Evolutionary conservation across 2,329 filamentous ascomycete species (phyloP).

Genomic region (Venturia aucupariae): DNA sequence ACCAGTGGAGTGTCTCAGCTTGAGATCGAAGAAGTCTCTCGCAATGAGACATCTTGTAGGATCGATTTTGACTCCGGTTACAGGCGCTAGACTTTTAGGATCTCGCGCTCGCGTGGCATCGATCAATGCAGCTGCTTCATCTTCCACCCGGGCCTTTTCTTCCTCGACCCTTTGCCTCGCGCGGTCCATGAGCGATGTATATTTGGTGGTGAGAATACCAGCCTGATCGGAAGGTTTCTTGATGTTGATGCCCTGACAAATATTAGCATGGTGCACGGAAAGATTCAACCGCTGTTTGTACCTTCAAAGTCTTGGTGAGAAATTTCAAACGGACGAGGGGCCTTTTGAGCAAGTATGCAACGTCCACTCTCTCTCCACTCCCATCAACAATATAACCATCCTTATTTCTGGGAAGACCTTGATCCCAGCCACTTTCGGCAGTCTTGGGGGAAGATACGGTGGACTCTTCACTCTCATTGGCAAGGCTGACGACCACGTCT

Average conservation of each 20-base stretch:
- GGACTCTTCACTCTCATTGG: constrained; percentile 56
- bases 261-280: constrained; percentile 24
- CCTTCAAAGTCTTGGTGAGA: constrained; percentile 70
- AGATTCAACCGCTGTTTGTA: constrained; percentile 30
- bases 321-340: constrained; percentile 83
- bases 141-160: constrained; percentile 63
- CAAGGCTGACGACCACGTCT: constrained; percentile 87
- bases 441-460: constrained; percentile 38
- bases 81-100: constrained; percentile 62
- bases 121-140: constrained; percentile 77
- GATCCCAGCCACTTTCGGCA: constrained; percentile 38
- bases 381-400: constrained; percentile 56
- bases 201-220: constrained; percentile 50
- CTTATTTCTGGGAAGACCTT: constrained; percentile 47
- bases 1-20: constrained; percentile 78
- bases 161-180: constrained; percentile 66
- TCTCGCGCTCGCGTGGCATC: constrained; percentile 75
- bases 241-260: constrained; percentile 45
- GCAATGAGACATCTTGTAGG: constrained; percentile 74
- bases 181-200: constrained; percentile 65
- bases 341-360: constrained; percentile 83
- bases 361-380: constrained; percentile 83
- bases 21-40: constrained; percentile 81
- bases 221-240: constrained; percentile 47
- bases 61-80: constrained; percentile 64